These are phyloP conservation scores for Pharus latifolius DNA, from an alignment of 176 grass and related monocot genomes.

Conservation along the genomic window DNA sequence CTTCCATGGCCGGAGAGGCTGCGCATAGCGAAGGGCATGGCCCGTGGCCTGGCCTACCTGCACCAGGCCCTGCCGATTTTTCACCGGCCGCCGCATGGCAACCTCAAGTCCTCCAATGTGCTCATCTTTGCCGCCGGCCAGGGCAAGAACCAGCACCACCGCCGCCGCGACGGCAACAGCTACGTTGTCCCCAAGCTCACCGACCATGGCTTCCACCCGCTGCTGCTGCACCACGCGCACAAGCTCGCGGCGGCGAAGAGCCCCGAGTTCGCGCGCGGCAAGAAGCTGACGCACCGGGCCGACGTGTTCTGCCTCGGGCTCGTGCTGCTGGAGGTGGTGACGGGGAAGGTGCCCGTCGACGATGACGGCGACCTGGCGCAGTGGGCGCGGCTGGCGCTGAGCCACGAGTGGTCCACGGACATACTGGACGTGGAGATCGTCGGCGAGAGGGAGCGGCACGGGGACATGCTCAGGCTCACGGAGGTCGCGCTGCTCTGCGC, in stretches of 20 bases:
- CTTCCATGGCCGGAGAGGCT: conserved; percentile 66
- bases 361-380: conserved; percentile 59
- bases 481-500: conserved; percentile 73
- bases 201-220: conserved; percentile 60
- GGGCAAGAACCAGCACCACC: background rate
- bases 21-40: conserved; percentile 56
- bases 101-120: conserved; percentile 91
- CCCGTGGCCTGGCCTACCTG: conserved; percentile 61
- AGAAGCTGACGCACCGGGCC: conserved; percentile 41
- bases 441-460: conserved; percentile 39
- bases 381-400: conserved; percentile 73
- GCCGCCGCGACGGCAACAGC: background rate
- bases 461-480: conserved; percentile 76
- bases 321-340: conserved; percentile 76
- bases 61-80: conserved; percentile 51
- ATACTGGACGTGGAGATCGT: conserved; percentile 84
- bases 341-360: conserved; percentile 60
- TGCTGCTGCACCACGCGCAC: conserved; percentile 47
- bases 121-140: conserved; percentile 12
- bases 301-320: conserved; percentile 91
- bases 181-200: conserved; percentile 53
- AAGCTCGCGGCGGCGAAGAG: conserved; percentile 48
- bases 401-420: conserved; percentile 88
- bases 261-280: conserved; percentile 40
- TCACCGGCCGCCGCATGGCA: conserved; percentile 69